Evolutionary conservation across 495 filamentous ascomycete species (phyloP), one percentile per base, ranked within the genome.

Genomic region (Penicillium canariense): DNA sequence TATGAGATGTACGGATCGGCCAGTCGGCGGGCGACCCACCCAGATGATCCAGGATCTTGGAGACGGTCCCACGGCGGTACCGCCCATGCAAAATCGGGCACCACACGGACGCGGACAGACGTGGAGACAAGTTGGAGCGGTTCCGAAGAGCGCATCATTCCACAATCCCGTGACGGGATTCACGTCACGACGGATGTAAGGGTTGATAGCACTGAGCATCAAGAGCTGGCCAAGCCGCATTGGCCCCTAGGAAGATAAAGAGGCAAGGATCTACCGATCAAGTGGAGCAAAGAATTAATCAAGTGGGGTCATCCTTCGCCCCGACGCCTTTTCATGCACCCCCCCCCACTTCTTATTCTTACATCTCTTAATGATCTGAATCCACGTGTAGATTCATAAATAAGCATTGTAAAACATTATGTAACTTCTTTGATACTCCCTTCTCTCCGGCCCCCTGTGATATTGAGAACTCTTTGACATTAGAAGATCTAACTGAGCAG

Each of bases 31-130:
- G 30, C 30, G 30, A 32, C 30, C 17, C 46, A 30, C 12, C 28
- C 46, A 17, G 27, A 48, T 35, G 30, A 48, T 48, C 44, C 44
- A 15, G 25, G 44, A 47, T 47, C 44, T 6, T 47, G 44, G 44
- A 39, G n/a, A 39, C 44, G 44, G 44, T 14, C 44, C 44, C 44
- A 47, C 44, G 7, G 8, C n/a, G 14, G n/a, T 27, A 26, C 40
- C 15, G 30, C 30, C 6, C n/a, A n/a, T 10, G 18, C 35, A 39
- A 47, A 28, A 25, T n/a, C 31, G n/a, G 44, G 44, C 10, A 32
- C 26, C 44, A 47, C 44, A 14, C 15, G 12, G 30, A 31, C 46
- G 1, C 46, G 36, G 12, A 49, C 22, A 2, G 30, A 49, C n/a
- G 28, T 49, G 2, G 46, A 36, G 22, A 30, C 46, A 22, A 49